Base-by-base conservation (phyloP, 2,329 filamentous ascomycete genomes). In the Coleophoma crateriformis region DNA sequence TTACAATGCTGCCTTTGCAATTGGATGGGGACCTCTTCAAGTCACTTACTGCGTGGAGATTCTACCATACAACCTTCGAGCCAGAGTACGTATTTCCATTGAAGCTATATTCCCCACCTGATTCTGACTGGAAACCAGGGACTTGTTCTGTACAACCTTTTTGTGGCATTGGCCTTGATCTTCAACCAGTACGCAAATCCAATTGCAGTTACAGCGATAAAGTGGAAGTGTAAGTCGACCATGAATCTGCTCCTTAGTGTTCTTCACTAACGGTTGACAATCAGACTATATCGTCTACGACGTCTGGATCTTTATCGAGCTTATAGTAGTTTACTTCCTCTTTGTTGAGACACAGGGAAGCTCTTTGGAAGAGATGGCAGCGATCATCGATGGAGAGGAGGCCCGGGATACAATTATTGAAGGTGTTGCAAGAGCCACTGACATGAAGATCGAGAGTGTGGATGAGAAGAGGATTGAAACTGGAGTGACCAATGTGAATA, bases 131-230 rank as follows among this genome's bases (percentile, higher is more conserved):
- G 1, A 14, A 14, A 17, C 19, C 17, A 64, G 49, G 68, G 66
- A 6, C 54, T 66, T 35, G 61, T 64, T 35, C 58, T 52, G 46
- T 62, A 46, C 58, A 63, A 61, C 40, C 50, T 57, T 13, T 56
- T 59, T 32, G 55, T 58, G 3, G 55, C 60, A 7, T 47, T 57
- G 27, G 58, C 56, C 3, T 49, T 59, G 33, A 55, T 61, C 22
- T 71, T 71, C 57, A 71, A 72, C 54, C 64, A 66, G 48, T 72
- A 68, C 47, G 69, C 68, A 35, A 72, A 71, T 51, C 68, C 70
- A 0, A 64, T 71, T 8, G 70, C 66, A 0, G 62, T 69, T 7
- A 55, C 58, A 0, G 52, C 51, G 1, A 58, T 70, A 19, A 51
- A 53, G 12, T 71, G 69, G 69, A 67, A 61, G 48, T 71, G 35